Percentiles rank a stretch among this genome's conserved stretches.
These are phyloP conservation scores for Boletus vermiculosoides DNA, from an alignment of 768 basidiomycete genomes.

Conservation along the genomic window DNA sequence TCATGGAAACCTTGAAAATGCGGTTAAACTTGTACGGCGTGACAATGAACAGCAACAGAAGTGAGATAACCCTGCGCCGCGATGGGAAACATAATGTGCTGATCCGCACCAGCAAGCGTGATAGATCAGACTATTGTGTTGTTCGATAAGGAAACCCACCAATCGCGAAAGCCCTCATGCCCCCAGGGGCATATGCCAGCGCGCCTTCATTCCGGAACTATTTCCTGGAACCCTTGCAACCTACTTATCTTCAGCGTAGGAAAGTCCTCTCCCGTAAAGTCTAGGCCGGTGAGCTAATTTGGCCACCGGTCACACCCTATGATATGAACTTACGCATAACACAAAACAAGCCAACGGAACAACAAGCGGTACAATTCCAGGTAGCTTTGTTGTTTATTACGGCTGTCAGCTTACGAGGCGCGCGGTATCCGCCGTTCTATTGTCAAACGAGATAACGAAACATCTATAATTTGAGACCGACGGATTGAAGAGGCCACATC, in stretches of 20 bases:
- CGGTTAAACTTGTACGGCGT: neutral
- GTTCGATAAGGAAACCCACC: conserved; percentile 13
- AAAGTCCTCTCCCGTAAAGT: neutral
- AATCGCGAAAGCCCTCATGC: conserved; percentile 27
- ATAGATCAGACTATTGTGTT: conserved; percentile 7
- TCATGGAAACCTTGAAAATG: neutral
- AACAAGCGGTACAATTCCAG: neutral
- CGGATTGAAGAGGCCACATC: neutral
- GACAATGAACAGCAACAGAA: neutral
- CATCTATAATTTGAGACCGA: neutral
- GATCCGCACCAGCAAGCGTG: neutral
- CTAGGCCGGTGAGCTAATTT: conserved; percentile 17
- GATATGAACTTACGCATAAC: neutral
- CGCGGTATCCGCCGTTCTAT: conserved; percentile 6
- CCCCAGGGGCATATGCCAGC: conserved; percentile 5
- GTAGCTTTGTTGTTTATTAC: neutral
- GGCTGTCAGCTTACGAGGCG: neutral
- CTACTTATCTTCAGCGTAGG: conserved; percentile 7
- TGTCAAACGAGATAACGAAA: conserved; percentile 3
- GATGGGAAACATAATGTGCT: neutral
- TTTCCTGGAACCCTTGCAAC: conserved; percentile 10
- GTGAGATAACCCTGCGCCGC: neutral
- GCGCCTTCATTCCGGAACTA: conserved; percentile 17
- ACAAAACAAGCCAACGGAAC: neutral
- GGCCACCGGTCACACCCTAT: conserved; percentile 17